Conservation (phyloP, 768 basidiomycete genomes). For the Lyophyllum shimeji region DNA sequence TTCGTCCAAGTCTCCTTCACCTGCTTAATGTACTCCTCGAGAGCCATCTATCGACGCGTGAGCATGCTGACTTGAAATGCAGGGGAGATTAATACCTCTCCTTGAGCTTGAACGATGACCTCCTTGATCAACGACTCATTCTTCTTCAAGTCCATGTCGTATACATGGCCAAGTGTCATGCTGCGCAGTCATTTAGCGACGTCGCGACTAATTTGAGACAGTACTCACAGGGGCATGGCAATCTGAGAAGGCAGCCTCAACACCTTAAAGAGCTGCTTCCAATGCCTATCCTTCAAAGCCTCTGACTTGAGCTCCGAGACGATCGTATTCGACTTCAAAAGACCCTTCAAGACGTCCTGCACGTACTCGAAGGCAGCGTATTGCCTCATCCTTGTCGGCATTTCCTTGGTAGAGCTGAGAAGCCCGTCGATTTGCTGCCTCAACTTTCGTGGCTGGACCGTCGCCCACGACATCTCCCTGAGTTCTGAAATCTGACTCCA, state of each 20-base stretch:
- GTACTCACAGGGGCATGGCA: constrained; percentile 66
- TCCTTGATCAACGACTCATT: constrained; percentile 93
- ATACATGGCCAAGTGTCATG: constrained; percentile 95
- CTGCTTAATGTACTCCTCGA: constrained; percentile 94
- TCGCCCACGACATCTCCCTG: constrained; percentile 86
- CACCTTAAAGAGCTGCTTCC: constrained; percentile 95
- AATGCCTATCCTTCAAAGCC: constrained; percentile 95
- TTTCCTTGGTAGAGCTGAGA: constrained; percentile 91
- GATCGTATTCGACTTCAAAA: constrained; percentile 87
- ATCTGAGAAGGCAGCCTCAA: constrained; percentile 75
- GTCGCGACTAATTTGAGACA: not conserved
- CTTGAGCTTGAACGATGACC: constrained; percentile 95
- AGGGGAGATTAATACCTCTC: constrained; percentile 61
- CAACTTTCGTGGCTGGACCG: constrained; percentile 91
- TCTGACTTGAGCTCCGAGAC: constrained; percentile 97
- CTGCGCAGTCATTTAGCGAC: constrained; percentile 27
- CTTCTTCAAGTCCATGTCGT: constrained; percentile 93
- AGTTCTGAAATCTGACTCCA: constrained; percentile 93
- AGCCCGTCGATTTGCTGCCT: constrained; percentile 93
- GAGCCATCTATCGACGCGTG: constrained; percentile 67
- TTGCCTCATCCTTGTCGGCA: constrained; percentile 98
- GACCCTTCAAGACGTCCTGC: constrained; percentile 81
- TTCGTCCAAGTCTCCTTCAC: constrained; percentile 97
- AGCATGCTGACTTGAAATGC: constrained; percentile 15
- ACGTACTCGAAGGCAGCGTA: constrained; percentile 99